Conservation (phyloP, 1,139 yeast genomes). For the Saccharomyces pastorianus region DNA sequence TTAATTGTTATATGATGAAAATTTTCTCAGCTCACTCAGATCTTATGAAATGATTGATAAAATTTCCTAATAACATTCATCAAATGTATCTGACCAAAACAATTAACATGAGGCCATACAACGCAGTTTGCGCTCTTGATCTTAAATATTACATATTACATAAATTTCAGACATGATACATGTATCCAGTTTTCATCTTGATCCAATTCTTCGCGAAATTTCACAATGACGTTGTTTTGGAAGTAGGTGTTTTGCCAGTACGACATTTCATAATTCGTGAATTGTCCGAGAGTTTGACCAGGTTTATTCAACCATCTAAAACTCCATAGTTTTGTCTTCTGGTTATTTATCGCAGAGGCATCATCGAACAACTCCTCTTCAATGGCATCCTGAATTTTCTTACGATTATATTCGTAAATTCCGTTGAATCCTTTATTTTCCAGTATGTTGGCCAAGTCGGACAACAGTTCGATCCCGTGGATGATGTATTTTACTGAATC, state of each 20-base stretch:
- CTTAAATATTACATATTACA: slow-evolving; percentile 6
- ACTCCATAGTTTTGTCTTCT: slow-evolving; percentile 20
- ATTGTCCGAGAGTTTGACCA: too few relatives aligned
- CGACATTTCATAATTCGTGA: slow-evolving; percentile 27
- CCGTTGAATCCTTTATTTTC: slow-evolving; percentile 23
- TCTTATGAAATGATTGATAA: too few relatives aligned
- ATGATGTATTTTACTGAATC: slow-evolving; percentile 5
- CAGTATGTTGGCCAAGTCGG: slow-evolving; percentile 18
- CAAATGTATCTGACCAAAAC: neutral
- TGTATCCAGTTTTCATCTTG: slow-evolving; percentile 23
- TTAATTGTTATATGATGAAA: too few relatives aligned
- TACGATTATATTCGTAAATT: slow-evolving; percentile 16
- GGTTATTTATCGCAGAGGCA: slow-evolving; percentile 10
- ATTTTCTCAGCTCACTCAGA: too few relatives aligned
- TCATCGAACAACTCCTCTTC: slow-evolving; percentile 19
- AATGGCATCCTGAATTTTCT: slow-evolving; percentile 10
- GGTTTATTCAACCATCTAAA: slow-evolving; percentile 22
- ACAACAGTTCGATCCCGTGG: slow-evolving; percentile 18
- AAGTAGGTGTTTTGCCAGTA: slow-evolving; percentile 28
- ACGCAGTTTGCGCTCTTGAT: too few relatives aligned
- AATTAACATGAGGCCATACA: too few relatives aligned
- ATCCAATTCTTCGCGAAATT: slow-evolving; percentile 19
- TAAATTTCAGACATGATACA: slow-evolving; percentile 20
- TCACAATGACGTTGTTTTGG: slow-evolving; percentile 20
- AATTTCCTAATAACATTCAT: too few relatives aligned